phyloP scores from a whole-genome alignment of 345 rosid genomes.

The Eucalyptus regnans region DNA sequence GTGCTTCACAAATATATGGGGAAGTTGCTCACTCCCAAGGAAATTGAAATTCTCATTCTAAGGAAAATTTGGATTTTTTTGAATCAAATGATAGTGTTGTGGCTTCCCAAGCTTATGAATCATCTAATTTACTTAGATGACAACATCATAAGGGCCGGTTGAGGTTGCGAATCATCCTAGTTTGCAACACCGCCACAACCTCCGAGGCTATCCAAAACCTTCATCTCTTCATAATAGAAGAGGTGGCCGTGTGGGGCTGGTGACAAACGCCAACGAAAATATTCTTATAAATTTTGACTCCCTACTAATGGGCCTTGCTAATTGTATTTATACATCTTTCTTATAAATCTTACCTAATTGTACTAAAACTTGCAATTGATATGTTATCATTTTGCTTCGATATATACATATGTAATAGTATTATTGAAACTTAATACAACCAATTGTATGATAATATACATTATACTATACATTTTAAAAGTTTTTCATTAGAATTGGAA shows the following conservation, averaged over 20 bases:
- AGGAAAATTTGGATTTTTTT: neutral
- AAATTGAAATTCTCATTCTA: neutral
- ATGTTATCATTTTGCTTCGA: neutral
- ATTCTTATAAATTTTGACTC: too few relatives aligned
- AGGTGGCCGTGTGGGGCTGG: rapidly evolving
- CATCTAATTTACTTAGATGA: neutral
- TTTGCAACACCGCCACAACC: rapidly evolving
- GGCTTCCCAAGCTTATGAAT: rapidly evolving
- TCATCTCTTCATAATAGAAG: neutral
- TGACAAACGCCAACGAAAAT: rapidly evolving
- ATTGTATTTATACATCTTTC: neutral
- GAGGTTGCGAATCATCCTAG: too few relatives aligned
- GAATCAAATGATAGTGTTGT: neutral
- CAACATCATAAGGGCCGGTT: too few relatives aligned
- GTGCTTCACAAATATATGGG: neutral
- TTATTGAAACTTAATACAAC: neutral
- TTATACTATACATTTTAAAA: neutral
- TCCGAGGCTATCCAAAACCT: neutral
- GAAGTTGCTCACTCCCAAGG: neutral
- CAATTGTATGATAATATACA: neutral
- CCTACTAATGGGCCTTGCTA: neutral
- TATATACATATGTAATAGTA: neutral
- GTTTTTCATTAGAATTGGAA: neutral
- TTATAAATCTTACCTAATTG: neutral
- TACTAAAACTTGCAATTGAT: neutral